A percentile compares a stretch with the other conserved stretches of the same genome.
Evolutionary conservation across 2,329 filamentous ascomycete species (phyloP).

Genomic region (Ascochyta koolunga): DNA sequence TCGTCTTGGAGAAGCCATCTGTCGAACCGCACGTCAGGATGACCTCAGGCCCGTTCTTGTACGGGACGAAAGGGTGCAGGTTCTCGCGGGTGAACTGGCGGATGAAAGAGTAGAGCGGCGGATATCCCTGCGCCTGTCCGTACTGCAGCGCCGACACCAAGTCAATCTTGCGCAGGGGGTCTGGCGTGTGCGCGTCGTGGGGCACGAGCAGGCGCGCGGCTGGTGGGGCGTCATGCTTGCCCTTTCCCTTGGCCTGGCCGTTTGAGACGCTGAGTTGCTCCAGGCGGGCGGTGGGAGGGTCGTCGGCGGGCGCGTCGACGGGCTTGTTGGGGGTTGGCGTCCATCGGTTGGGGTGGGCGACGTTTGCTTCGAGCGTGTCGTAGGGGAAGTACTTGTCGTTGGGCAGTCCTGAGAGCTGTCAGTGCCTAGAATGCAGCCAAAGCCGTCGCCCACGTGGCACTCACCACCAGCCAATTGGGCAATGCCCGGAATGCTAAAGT

Average conservation of each 20-base stretch:
- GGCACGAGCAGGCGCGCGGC: slow-evolving; percentile 70
- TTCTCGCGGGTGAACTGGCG: slow-evolving; percentile 77
- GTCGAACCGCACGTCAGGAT: slow-evolving; percentile 82
- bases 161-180: slow-evolving; percentile 75
- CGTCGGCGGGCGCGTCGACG: slow-evolving; percentile 49
- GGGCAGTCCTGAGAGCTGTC: slow-evolving; percentile 68
- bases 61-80: slow-evolving; percentile 82
- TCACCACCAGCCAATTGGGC: slow-evolving; percentile 67
- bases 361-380: slow-evolving; percentile 84
- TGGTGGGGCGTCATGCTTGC: slow-evolving; percentile 35
- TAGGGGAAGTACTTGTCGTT: slow-evolving; percentile 85
- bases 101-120: slow-evolving; percentile 77
- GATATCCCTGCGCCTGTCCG: slow-evolving; percentile 80
- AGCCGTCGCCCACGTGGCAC: not conserved
- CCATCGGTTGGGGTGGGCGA: slow-evolving; percentile 76
- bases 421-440: slow-evolving; percentile 16
- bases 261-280: slow-evolving; percentile 34
- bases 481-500: slow-evolving; percentile 70
- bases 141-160: slow-evolving; percentile 85
- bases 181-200: slow-evolving; percentile 64
- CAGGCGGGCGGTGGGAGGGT: slow-evolving; percentile 31
- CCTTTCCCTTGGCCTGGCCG: slow-evolving; percentile 1
- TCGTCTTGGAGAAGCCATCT: slow-evolving; percentile 80
- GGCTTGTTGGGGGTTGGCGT: slow-evolving; percentile 70
- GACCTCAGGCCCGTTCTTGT: slow-evolving; percentile 76